phyloP scores from a whole-genome alignment of 1,284 basidiomycete species.

The Phlebopus sp. region DNA sequence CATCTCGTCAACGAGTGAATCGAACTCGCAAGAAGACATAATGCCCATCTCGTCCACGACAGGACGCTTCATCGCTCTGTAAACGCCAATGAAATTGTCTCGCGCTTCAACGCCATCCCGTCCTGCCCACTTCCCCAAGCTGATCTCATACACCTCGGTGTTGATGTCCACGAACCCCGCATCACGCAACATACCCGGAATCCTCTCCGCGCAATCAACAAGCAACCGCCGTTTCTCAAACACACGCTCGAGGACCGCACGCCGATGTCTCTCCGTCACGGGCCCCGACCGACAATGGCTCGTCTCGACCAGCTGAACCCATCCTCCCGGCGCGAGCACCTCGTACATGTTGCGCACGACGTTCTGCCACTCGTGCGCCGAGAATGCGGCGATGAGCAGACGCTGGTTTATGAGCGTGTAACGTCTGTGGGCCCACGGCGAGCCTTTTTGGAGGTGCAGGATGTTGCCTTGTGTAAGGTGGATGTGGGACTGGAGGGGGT shows the following conservation, averaged over 20 bases:
- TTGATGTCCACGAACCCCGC: slow-evolving; percentile 13
- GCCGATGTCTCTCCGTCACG: slow-evolving; percentile 9
- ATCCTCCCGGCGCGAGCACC: slow-evolving; percentile 32
- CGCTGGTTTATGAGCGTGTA: slow-evolving; percentile 30
- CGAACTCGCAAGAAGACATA: slow-evolving; percentile 16
- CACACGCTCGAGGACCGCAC: slow-evolving; percentile 13
- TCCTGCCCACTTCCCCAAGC: slow-evolving; percentile 16
- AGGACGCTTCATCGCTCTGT: slow-evolving; percentile 18
- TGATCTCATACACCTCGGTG: not conserved
- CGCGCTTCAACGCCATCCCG: slow-evolving; percentile 10
- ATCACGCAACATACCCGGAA: slow-evolving; percentile 7
- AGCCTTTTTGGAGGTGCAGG: no score
- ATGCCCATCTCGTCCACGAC: slow-evolving; percentile 18
- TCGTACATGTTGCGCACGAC: slow-evolving; percentile 25
- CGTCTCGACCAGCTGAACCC: slow-evolving; percentile 29
- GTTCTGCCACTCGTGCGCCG: slow-evolving; percentile 18
- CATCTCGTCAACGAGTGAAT: slow-evolving; percentile 11
- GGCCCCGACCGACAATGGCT: slow-evolving; percentile 18
- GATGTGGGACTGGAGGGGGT: no score
- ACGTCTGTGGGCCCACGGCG: no score
- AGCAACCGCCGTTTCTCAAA: slow-evolving; percentile 8
- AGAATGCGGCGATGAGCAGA: slow-evolving; percentile 26
- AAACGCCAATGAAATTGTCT: slow-evolving; percentile 14
- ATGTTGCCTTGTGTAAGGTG: no score
- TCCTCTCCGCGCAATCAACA: slow-evolving; percentile 15